phyloP scores from a whole-genome alignment of 257 asterid genomes.

The Pogostemon cablin region DNA sequence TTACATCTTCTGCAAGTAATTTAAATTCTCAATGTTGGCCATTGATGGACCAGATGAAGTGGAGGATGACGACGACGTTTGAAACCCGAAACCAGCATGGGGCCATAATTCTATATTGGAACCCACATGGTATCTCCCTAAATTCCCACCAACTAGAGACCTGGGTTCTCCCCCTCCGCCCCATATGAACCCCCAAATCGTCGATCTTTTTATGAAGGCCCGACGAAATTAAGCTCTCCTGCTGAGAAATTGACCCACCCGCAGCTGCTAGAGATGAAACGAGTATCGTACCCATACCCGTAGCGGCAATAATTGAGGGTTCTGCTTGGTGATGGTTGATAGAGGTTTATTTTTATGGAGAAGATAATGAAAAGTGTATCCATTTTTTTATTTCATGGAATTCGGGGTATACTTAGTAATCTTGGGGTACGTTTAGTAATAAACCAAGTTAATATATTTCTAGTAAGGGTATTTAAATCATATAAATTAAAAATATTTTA shows the following conservation, averaged over 20 bases:
- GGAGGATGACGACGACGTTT: constrained; percentile 45
- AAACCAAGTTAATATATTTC: too few relatives aligned
- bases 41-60: constrained; percentile 49
- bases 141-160: constrained; percentile 53
- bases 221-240: constrained; percentile 45
- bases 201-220: constrained; percentile 57
- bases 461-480: too few relatives aligned
- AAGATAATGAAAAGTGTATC: too few relatives aligned
- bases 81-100: constrained; percentile 46
- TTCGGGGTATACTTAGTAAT: too few relatives aligned
- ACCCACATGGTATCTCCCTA: constrained; percentile 52
- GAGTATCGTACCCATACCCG: constrained; percentile 73
- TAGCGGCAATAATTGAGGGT: constrained; percentile 74
- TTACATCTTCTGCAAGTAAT: constrained; percentile 54
- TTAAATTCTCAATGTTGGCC: constrained; percentile 49
- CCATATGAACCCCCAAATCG: constrained; percentile 45
- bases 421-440: too few relatives aligned
- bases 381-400: too few relatives aligned
- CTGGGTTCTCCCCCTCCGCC: constrained; percentile 48
- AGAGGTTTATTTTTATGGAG: too few relatives aligned
- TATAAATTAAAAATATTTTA: too few relatives aligned
- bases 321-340: constrained; percentile 80
- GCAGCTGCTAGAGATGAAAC: constrained; percentile 66
- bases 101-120: constrained; percentile 55
- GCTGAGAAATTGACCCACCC: constrained; percentile 50